Evolutionary conservation across 2,329 filamentous ascomycete species (phyloP).

Genomic region (Tolypocladium capitatum): DNA sequence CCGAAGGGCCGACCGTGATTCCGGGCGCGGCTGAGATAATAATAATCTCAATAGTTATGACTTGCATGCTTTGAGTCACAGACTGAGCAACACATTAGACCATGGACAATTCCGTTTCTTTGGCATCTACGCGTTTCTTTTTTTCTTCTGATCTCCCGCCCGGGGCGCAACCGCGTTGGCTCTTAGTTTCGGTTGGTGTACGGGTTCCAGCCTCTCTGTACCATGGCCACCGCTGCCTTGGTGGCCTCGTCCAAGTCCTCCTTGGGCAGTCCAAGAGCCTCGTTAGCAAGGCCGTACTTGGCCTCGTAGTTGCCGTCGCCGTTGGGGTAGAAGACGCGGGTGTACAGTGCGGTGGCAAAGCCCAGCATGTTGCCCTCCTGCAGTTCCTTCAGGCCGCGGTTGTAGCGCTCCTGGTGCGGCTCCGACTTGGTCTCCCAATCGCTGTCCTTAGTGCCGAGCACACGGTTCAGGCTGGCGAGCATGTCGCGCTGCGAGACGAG

Average conservation of each 20-base stretch:
- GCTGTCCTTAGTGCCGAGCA: conserved; percentile 38
- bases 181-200: no score
- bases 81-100: no score
- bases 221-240: conserved; percentile 30
- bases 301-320: conserved; percentile 28
- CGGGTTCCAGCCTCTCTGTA: no score
- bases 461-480: conserved; percentile 45
- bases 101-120: no score
- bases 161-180: no score
- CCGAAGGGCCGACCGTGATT: no score
- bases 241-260: conserved; percentile 47
- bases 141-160: no score
- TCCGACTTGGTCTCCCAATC: conserved; percentile 48
- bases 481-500: conserved; percentile 49
- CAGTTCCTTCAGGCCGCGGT: conserved; percentile 31
- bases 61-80: no score
- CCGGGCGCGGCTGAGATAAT: no score
- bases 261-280: conserved; percentile 39
- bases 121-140: no score
- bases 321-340: conserved; percentile 36
- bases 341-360: conserved; percentile 39
- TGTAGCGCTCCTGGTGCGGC: conserved; percentile 25
- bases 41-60: no score
- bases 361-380: conserved; percentile 25
- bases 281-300: conserved; percentile 28